Evolutionary conservation across 2,329 filamentous ascomycete genomes (phyloP).

Genomic region (Ceratocystis cubensis): DNA sequence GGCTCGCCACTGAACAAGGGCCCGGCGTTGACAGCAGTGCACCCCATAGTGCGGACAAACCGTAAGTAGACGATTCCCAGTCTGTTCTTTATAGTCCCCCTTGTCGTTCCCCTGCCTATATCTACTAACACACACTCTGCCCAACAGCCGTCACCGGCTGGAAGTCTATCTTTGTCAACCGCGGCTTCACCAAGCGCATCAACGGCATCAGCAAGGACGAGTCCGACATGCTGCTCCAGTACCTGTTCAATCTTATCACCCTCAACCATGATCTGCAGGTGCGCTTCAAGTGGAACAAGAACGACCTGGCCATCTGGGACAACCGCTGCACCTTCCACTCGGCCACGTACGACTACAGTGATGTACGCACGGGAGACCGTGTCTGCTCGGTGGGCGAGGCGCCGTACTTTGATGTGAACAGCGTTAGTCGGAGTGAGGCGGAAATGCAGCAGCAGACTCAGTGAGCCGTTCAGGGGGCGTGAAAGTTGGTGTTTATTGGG

Average conservation of each 20-base stretch:
- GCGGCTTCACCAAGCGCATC: constrained; percentile 41
- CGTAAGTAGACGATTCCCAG: constrained; percentile 24
- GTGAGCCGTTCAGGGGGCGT: not conserved
- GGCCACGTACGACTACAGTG: constrained; percentile 45
- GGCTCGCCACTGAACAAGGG: constrained; percentile 48
- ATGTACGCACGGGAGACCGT: constrained; percentile 39
- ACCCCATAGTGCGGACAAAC: constrained; percentile 47
- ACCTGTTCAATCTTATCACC: constrained; percentile 37
- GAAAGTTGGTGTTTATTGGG: not conserved
- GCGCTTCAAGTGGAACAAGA: constrained; percentile 40
- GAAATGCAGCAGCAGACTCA: not conserved
- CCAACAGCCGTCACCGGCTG: constrained; percentile 39
- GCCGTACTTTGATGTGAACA: constrained; percentile 41
- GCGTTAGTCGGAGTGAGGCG: constrained; percentile 28
- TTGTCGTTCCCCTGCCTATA: not conserved
- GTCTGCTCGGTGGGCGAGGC: constrained; percentile 42
- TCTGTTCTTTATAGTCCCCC: not conserved
- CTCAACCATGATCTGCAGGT: constrained; percentile 48
- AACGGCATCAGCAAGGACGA: constrained; percentile 43
- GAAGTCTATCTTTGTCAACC: constrained; percentile 42
- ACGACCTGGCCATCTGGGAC: constrained; percentile 31
- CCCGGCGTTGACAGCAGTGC: constrained; percentile 36
- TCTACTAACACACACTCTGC: not conserved
- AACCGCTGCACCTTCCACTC: constrained; percentile 42
- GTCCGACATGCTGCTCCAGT: constrained; percentile 38